These are phyloP conservation scores for Auricularia sp. DNA, from an alignment of 768 basidiomycete genomes.

Conservation along the genomic window DNA sequence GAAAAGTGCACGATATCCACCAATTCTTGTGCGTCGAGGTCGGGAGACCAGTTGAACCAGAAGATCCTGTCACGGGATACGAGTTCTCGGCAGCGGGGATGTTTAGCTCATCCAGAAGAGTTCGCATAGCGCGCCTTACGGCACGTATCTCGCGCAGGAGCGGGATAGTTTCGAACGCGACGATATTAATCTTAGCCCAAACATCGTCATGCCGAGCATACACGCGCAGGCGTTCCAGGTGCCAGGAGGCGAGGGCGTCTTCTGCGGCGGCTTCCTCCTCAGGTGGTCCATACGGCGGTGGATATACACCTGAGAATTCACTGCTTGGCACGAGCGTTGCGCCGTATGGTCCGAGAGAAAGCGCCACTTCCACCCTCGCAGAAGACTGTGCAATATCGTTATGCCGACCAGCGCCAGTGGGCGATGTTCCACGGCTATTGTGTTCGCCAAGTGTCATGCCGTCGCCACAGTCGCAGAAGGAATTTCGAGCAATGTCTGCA, in stretches of 20 bases:
- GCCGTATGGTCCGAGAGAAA: constrained; percentile 70
- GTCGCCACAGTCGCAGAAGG: neutral
- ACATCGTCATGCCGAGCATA: constrained; percentile 37
- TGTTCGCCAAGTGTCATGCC: neutral
- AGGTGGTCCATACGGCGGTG: constrained; percentile 53
- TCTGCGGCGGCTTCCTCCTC: constrained; percentile 31
- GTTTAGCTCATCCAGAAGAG: constrained; percentile 20
- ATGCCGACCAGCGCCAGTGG: constrained; percentile 4
- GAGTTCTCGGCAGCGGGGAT: constrained; percentile 4
- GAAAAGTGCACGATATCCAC: constrained; percentile 67
- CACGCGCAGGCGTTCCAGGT: constrained; percentile 47
- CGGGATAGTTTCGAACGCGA: constrained; percentile 76
- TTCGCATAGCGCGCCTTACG: constrained; percentile 48
- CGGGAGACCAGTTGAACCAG: neutral
- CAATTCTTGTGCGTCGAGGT: constrained; percentile 40
- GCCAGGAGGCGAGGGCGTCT: constrained; percentile 48
- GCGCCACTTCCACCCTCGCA: constrained; percentile 32
- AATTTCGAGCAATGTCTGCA: constrained; percentile 35
- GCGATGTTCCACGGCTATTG: neutral
- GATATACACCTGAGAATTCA: constrained; percentile 68
- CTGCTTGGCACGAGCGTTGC: constrained; percentile 48
- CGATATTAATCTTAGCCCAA: constrained; percentile 48
- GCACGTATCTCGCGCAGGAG: constrained; percentile 53
- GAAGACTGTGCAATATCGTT: constrained; percentile 14
- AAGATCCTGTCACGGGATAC: neutral